phyloP scores from a whole-genome alignment of 352 stramenopile species.

The Pythium aquatile region DNA sequence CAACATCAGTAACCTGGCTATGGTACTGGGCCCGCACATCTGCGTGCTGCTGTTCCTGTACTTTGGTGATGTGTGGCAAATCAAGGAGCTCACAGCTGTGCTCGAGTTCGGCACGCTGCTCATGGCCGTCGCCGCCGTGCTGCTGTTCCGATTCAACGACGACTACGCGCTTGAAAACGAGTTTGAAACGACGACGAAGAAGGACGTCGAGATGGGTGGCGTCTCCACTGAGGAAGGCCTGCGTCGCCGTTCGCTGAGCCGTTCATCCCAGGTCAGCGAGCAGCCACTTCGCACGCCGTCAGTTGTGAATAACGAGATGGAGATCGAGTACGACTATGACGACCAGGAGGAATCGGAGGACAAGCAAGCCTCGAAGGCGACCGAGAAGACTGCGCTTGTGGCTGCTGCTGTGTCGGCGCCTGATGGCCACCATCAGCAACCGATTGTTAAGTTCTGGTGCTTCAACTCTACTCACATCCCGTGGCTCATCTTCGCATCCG shows the following conservation, averaged over 20 bases:
- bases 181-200: constrained; percentile 21
- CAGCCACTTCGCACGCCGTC: constrained; percentile 55
- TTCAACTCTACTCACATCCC: constrained; percentile 63
- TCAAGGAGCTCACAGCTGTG: constrained; percentile 57
- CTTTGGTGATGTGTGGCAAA: constrained; percentile 60
- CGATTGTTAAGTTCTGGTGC: constrained; percentile 46
- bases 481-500: constrained; percentile 63
- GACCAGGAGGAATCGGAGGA: constrained; percentile 28
- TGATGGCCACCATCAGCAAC: constrained; percentile 22
- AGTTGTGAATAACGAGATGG: constrained; percentile 52
- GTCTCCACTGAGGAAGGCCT: not conserved
- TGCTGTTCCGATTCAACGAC: constrained; percentile 68
- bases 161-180: constrained; percentile 36
- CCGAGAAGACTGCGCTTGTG: constrained; percentile 38
- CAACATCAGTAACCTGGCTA: constrained; percentile 71
- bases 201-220: not conserved
- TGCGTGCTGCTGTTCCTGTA: constrained; percentile 64
- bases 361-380: constrained; percentile 4
- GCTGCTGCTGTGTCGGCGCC: not conserved
- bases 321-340: constrained; percentile 77
- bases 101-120: constrained; percentile 56
- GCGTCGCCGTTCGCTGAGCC: constrained; percentile 9
- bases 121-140: constrained; percentile 37
- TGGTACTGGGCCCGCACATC: constrained; percentile 56
- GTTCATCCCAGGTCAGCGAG: constrained; percentile 29